Conservation (phyloP, 2,329 filamentous ascomycete genomes). For the Monosporascus sp. region DNA sequence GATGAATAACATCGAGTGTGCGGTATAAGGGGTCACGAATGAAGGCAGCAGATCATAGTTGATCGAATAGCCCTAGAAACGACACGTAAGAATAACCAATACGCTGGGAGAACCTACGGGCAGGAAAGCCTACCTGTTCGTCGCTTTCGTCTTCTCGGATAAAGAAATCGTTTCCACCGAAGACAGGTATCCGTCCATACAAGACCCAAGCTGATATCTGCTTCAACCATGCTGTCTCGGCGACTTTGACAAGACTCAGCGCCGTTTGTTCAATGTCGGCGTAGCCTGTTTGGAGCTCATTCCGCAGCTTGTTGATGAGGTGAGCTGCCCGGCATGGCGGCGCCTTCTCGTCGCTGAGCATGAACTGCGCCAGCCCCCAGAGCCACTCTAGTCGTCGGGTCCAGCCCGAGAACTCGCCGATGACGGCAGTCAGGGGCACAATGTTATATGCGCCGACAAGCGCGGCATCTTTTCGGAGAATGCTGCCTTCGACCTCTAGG, state of each 20-base stretch:
- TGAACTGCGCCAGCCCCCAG: conserved; percentile 65
- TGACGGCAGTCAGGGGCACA: conserved; percentile 80
- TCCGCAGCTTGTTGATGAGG: conserved; percentile 71
- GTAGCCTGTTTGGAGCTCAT: conserved; percentile 81
- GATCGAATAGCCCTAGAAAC: conserved; percentile 50
- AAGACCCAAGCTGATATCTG: conserved; percentile 87
- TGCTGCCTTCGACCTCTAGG: conserved; percentile 73
- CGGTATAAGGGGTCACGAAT: conserved; percentile 70
- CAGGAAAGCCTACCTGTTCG: conserved; percentile 29
- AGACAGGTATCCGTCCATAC: conserved; percentile 75
- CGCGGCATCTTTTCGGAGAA: conserved; percentile 69
- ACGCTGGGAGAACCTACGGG: not conserved
- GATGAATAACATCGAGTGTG: conserved; percentile 81
- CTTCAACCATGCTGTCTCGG: conserved; percentile 87
- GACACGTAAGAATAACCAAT: conserved; percentile 1
- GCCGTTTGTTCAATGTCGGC: conserved; percentile 76
- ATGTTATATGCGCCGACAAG: conserved; percentile 90
- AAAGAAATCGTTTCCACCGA: conserved; percentile 83
- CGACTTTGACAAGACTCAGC: conserved; percentile 64
- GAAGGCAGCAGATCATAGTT: conserved; percentile 62
- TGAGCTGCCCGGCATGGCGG: conserved; percentile 58
- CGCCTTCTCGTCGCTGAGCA: conserved; percentile 40
- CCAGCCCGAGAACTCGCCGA: conserved; percentile 85
- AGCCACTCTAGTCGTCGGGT: conserved; percentile 80
- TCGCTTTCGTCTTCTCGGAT: conserved; percentile 49